These are phyloP conservation scores for Aspergillus amoenus DNA, from an alignment of 2,329 filamentous ascomycete species.

Conservation along the genomic window DNA sequence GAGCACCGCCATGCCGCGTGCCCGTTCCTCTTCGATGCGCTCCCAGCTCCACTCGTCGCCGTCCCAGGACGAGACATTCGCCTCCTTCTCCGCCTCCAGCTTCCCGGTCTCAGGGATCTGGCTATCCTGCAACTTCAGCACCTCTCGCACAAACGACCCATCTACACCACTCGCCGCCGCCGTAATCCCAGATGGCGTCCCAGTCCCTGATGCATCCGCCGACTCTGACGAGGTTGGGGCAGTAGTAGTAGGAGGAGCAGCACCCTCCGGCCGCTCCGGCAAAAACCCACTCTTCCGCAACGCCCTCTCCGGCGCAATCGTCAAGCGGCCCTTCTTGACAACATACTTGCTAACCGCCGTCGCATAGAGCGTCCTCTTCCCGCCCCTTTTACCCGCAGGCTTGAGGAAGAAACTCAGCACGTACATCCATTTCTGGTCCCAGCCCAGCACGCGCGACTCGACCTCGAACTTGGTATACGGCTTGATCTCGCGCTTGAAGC, in stretches of 20 bases:
- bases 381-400: slow-evolving; percentile 45
- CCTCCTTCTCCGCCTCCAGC: slow-evolving; percentile 32
- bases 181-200: slow-evolving; percentile 33
- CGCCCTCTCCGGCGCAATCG: slow-evolving; percentile 76
- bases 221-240: slow-evolving; percentile 13
- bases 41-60: slow-evolving; percentile 59
- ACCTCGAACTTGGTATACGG: slow-evolving; percentile 71
- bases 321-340: slow-evolving; percentile 77
- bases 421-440: slow-evolving; percentile 83
- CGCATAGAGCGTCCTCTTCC: slow-evolving; percentile 66
- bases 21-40: slow-evolving; percentile 57
- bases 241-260: neutral
- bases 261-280: slow-evolving; percentile 56
- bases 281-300: slow-evolving; percentile 71
- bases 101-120: slow-evolving; percentile 25
- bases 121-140: slow-evolving; percentile 16
- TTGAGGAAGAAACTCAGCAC: slow-evolving; percentile 71
- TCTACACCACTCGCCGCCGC: slow-evolving; percentile 33
- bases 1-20: slow-evolving; percentile 55
- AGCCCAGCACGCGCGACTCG: slow-evolving; percentile 67
- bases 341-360: slow-evolving; percentile 78
- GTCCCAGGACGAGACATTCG: slow-evolving; percentile 32
- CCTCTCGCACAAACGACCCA: slow-evolving; percentile 36
- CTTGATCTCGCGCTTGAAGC: slow-evolving; percentile 71
- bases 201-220: slow-evolving; percentile 29